These are phyloP conservation scores for Ministeria vibrans DNA, from an alignment of 78 protist genomes.

Conservation along the genomic window DNA sequence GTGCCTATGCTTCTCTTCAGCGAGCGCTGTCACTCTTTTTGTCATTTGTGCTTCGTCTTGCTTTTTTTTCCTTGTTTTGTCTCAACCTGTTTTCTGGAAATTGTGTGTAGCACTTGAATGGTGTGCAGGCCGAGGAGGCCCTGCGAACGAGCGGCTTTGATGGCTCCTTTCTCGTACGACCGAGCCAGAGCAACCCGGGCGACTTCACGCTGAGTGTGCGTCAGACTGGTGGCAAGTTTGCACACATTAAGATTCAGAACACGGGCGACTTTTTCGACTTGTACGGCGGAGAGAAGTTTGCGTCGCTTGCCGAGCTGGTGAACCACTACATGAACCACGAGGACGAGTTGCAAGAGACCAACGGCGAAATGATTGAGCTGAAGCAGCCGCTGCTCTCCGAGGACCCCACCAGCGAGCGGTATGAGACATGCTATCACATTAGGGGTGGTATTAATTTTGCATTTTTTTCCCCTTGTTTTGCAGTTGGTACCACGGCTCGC, in stretches of 20 bases:
- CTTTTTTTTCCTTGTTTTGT: neutral
- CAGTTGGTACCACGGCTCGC: neutral
- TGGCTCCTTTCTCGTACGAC: conserved; percentile 9
- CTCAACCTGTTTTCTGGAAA: neutral
- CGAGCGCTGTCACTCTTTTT: neutral
- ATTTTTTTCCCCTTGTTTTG: neutral
- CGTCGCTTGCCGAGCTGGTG: neutral
- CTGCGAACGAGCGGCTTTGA: neutral
- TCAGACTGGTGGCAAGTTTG: neutral
- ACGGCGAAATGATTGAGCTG: neutral
- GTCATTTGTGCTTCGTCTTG: neutral
- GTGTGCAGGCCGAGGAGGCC: neutral
- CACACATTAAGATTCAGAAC: conserved; percentile 17
- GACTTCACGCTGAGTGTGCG: neutral
- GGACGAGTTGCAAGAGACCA: neutral
- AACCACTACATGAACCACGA: neutral
- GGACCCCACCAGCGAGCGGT: conserved; percentile 15
- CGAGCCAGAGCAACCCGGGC: neutral
- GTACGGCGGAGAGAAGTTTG: conserved; percentile 24
- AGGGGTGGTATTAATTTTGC: neutral
- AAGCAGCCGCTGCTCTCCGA: conserved; percentile 1
- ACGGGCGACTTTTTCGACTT: conserved; percentile 8
- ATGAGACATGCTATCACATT: neutral
- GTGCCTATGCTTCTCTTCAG: neutral
- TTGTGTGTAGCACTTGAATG: neutral